Base-by-base conservation (phyloP, 1,284 basidiomycete genomes). In the Neonothopanus nambi region DNA sequence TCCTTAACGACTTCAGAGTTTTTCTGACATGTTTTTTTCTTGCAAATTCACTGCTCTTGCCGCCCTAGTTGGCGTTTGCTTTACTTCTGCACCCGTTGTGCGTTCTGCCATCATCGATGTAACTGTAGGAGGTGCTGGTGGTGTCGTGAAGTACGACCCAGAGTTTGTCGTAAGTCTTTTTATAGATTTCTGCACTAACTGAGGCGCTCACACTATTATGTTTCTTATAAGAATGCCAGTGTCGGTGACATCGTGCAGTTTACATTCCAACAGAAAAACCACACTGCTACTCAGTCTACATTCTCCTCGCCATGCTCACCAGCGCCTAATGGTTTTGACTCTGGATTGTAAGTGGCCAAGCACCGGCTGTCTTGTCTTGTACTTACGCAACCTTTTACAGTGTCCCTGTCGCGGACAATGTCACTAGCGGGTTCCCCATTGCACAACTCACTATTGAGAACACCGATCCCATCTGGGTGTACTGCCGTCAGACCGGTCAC, bases 251-350 rank as follows among this genome's bases (percentile, higher is more conserved):
- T 64, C 5, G 67, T 85, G n/a, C 56, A 67, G 24, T 85, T 85
- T 62, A 72, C 65, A 15, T 84, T 85, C 70, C 63, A 72, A 61
- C 79, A 81, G 64, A 79, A 83, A 64, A 86, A 85, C 64, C 84
- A 87, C 61, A 85, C 83, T 6, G 78, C 74, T 20, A 84, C 83
- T 0, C 83, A 85, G 57, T 84, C 82, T 2, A 73, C 79, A 2
- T 73, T 86, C 21, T 68, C 67, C 1, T 67, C 63, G 9, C 85
- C 85, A 1, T 87, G 84, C 59, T 55, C 66, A 0, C 66, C 67
- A 11, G 53, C 67, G 8, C 53, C 65, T 0, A 69, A 64, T 42
- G 83, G 82, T 3, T 82, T 85, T 61, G 80, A 84, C 61, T 75
- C 81, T 45, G 79, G 76, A 57, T 85, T 83, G 83, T 84, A 58